Evolutionary conservation across 305 asterid species (phyloP), one percentile per base, ranked within the genome.

Genomic region (Fraxinus sp.): DNA sequence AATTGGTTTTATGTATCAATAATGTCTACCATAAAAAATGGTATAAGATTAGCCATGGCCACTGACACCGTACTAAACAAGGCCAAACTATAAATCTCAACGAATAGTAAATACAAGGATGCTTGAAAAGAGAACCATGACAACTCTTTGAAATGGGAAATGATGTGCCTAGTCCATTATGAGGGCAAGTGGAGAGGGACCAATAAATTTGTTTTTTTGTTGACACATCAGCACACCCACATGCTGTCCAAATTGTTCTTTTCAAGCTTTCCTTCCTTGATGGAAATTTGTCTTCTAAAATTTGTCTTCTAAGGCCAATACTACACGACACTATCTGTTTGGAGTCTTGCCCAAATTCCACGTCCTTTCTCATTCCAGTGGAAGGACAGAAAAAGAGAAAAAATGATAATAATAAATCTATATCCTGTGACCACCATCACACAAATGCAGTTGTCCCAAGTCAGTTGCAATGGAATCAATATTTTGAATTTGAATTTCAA

Each of bases 191-290:
- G 86, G 82, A 52, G 85, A 83, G 90, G 90, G 90, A 62, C 88
- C 90, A 83, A 77, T 72, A 80, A 80, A 82, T 76, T 87, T 88
- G 85, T 85, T 90, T 88, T 82, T 37, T 37, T 37, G 11, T 37
- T 35, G 8, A 35, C 39, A 35, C 35, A 32, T 30, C 33, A 30
- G 33, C 33, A 30, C 33, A 30, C 41, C 41, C 41, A 37, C 43
- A 46, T 88, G 90, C 84, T 80, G 78, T 79, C 78, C 80, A 81
- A 30, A 59, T 84, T 81, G 64, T 68, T 77, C 72, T 80, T 46
- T 79, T 79, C 64, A 43, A 59, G 62, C 72, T 33, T 81, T 74
- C 81, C 77, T 81, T 62, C 85, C 88, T 83, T 83, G 78, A 33
- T 78, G 7, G 80, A 84, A 81, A 62, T 82, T 83, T 80, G 77